A percentile compares a stretch with the other conserved stretches of the same genome.
phyloP scores from a whole-genome alignment of 23 red algal genomes.

The Cyanidioschyzon merolae region DNA sequence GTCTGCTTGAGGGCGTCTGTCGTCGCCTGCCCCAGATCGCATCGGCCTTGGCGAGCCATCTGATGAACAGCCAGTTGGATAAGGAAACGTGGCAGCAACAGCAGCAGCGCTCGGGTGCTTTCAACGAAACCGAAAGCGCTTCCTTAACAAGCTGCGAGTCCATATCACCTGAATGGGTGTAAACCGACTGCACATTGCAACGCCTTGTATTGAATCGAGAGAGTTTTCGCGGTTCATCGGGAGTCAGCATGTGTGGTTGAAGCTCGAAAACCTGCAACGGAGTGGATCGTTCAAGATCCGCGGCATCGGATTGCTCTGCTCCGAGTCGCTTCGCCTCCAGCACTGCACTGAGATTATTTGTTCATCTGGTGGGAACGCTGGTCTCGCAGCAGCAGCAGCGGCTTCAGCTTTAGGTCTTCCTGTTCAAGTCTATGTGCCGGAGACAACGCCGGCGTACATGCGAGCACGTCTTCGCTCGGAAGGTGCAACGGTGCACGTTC shows the following conservation, averaged over 20 bases:
- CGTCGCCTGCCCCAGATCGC: too few relatives aligned
- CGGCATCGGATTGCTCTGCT: conserved; percentile 39
- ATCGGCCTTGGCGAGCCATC: too few relatives aligned
- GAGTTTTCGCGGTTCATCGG: not conserved
- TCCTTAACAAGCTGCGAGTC: too few relatives aligned
- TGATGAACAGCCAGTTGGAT: too few relatives aligned
- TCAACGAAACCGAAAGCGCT: too few relatives aligned
- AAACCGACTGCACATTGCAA: not conserved
- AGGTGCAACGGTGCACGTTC: conserved; percentile 52
- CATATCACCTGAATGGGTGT: too few relatives aligned
- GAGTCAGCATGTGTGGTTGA: conserved; percentile 32
- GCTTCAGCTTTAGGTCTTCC: conserved; percentile 26
- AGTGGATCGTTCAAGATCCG: conserved; percentile 82
- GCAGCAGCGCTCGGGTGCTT: too few relatives aligned
- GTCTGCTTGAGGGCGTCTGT: too few relatives aligned
- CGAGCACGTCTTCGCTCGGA: conserved; percentile 28
- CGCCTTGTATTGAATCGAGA: not conserved
- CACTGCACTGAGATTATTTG: conserved; percentile 33
- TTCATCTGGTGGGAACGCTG: conserved; percentile 79
- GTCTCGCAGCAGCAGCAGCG: conserved; percentile 55
- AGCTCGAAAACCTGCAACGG: conserved; percentile 62
- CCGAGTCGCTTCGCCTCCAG: conserved; percentile 15
- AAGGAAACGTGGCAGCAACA: too few relatives aligned
- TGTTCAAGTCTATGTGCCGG: conserved; percentile 54
- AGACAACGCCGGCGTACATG: conserved; percentile 66